These are phyloP conservation scores for Cyclotella distinguenda DNA, from an alignment of 108 stramenopile genomes.

Conservation along the genomic window DNA sequence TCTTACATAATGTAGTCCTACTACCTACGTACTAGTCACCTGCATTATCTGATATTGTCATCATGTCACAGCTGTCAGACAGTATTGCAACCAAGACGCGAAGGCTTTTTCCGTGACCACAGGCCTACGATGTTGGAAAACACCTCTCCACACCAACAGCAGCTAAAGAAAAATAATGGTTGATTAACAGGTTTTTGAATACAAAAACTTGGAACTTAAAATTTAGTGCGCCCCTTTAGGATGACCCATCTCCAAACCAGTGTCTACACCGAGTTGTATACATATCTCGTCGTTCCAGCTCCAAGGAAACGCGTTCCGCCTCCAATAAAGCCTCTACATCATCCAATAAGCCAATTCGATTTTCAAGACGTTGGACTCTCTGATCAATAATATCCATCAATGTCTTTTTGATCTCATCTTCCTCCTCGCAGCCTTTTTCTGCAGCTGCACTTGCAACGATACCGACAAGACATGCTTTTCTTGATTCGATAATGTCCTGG, in stretches of 20 bases:
- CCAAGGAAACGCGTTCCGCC: constrained; percentile 82
- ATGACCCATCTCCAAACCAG: constrained; percentile 70
- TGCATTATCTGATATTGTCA: too few relatives aligned
- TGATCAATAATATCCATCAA: constrained; percentile 73
- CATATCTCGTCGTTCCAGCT: constrained; percentile 85
- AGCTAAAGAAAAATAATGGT: too few relatives aligned
- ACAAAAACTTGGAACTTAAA: too few relatives aligned
- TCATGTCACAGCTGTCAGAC: too few relatives aligned
- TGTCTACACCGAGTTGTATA: constrained; percentile 84
- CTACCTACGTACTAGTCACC: too few relatives aligned
- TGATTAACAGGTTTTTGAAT: too few relatives aligned
- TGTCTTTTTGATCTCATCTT: constrained; percentile 49
- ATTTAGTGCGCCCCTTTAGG: constrained; percentile 14
- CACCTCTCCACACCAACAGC: too few relatives aligned
- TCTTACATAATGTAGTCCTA: too few relatives aligned
- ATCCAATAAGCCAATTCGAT: constrained; percentile 73
- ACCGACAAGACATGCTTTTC: constrained; percentile 56
- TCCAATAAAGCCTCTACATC: constrained; percentile 87
- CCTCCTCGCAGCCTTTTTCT: constrained; percentile 49
- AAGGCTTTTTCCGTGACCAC: too few relatives aligned
- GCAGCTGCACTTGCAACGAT: constrained; percentile 56
- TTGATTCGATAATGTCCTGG: constrained; percentile 48
- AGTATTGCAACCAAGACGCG: too few relatives aligned
- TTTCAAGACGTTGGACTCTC: constrained; percentile 81
- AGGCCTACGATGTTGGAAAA: too few relatives aligned